Evolutionary conservation across 805 yeast genomes (phyloP).

Genomic region (Barnettozyma wickerhamii): DNA sequence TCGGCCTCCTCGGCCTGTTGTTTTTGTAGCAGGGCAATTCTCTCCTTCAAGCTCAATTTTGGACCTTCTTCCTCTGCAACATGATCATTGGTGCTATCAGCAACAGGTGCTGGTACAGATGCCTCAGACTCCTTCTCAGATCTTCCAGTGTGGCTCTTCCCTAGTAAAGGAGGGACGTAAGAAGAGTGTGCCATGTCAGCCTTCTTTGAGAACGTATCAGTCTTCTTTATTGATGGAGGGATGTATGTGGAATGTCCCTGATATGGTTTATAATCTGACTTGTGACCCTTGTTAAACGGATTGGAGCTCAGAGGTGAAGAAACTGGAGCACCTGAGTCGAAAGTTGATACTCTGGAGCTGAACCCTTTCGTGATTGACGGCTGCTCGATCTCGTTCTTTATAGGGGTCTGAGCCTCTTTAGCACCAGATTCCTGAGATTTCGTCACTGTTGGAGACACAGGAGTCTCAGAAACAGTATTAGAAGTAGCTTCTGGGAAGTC

Average conservation of each 20-base stretch:
- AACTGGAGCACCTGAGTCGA: constrained; percentile 10
- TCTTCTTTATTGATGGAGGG: constrained; percentile 24
- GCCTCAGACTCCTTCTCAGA: constrained; percentile 9
- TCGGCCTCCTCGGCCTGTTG: constrained; percentile 79
- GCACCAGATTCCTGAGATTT: constrained; percentile 10
- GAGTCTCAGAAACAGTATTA: no score
- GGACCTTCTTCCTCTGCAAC: constrained; percentile 57
- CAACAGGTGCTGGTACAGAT: constrained; percentile 28
- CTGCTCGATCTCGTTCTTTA: background rate
- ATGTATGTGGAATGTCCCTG: constrained; percentile 27
- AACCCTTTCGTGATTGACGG: constrained; percentile 7
- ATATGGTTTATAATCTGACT: constrained; percentile 12
- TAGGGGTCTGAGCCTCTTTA: no score
- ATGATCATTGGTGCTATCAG: constrained; percentile 21
- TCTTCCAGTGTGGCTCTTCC: constrained; percentile 3
- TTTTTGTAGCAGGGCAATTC: constrained; percentile 80
- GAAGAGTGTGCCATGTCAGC: constrained; percentile 22
- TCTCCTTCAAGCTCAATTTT: constrained; percentile 75
- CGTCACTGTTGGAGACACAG: background rate
- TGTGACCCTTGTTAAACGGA: constrained; percentile 4
- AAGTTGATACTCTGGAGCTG: constrained; percentile 12
- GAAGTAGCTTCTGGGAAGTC: no score
- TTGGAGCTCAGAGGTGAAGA: constrained; percentile 7
- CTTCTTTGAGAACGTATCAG: background rate
- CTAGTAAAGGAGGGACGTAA: constrained; percentile 25